phyloP scores from a whole-genome alignment of 441 rosid species.

The Gossypium gossypioides region DNA sequence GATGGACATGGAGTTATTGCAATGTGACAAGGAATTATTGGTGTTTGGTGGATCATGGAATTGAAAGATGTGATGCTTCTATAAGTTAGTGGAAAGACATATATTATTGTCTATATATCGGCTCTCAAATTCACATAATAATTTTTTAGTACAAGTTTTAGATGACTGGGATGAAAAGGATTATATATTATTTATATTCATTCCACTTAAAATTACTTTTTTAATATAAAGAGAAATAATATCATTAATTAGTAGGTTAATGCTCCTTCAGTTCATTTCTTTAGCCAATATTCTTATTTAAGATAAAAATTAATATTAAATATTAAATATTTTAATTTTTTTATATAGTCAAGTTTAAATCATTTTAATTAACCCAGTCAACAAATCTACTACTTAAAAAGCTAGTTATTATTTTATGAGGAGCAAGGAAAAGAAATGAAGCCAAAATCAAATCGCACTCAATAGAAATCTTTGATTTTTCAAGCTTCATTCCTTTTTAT shows the following conservation, averaged over 20 bases:
- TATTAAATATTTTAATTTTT: neutral
- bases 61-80: neutral
- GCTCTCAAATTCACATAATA: neutral
- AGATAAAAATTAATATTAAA: neutral
- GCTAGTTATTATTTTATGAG: neutral
- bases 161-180: neutral
- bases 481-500: conserved; percentile 14
- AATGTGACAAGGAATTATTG: neutral
- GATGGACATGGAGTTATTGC: conserved; percentile 9
- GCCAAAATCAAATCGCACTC: conserved; percentile 5
- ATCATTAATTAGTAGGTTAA: neutral
- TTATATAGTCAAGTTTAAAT: no score
- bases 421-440: neutral
- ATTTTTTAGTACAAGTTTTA: neutral
- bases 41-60: neutral
- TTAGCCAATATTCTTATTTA: no score
- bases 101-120: neutral
- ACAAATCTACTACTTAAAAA: neutral
- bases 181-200: neutral
- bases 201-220: neutral
- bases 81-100: neutral
- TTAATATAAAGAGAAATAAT: neutral
- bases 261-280: neutral
- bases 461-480: conserved; percentile 12
- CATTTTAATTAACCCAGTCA: neutral